Evolutionary conservation across 306 rosid genomes (phyloP).

Genomic region (Fagus crenata): DNA sequence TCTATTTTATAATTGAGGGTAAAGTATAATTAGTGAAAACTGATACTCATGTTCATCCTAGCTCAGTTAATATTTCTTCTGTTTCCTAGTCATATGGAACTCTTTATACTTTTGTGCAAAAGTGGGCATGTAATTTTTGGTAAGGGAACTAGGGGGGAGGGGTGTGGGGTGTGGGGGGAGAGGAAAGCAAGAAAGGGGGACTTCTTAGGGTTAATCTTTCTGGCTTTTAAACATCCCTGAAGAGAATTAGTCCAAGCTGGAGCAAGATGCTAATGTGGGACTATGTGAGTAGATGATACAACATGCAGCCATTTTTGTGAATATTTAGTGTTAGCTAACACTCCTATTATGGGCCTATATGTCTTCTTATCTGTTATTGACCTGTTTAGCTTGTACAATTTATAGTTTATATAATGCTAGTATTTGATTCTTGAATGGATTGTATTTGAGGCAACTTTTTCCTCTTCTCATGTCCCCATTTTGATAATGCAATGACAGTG

Average conservation of each 20-base stretch:
- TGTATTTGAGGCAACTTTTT: conserved; percentile 1
- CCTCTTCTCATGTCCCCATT: conserved; percentile 2
- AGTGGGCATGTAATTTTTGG: background rate
- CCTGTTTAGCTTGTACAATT: background rate
- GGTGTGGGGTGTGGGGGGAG: background rate
- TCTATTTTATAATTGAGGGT: background rate
- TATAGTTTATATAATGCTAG: background rate
- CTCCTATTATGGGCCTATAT: background rate
- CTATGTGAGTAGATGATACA: background rate
- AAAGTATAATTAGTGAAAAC: background rate
- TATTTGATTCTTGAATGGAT: conserved; percentile 2
- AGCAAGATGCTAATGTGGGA: background rate
- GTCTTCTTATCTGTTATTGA: no score
- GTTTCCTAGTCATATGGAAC: background rate
- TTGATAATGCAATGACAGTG: conserved; percentile 36
- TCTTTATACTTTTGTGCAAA: background rate
- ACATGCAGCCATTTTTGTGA: conserved; percentile 8
- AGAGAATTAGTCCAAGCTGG: conserved; percentile 5
- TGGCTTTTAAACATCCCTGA: background rate
- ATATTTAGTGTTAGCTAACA: background rate
- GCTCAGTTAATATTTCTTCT: background rate
- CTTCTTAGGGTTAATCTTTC: background rate
- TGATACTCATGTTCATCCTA: background rate
- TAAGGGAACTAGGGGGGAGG: background rate
- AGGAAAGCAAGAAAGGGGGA: background rate